Evolutionary conservation across 2,329 filamentous ascomycete species (phyloP).

Genomic region (Ophiocordyceps camponoti-floridani): DNA sequence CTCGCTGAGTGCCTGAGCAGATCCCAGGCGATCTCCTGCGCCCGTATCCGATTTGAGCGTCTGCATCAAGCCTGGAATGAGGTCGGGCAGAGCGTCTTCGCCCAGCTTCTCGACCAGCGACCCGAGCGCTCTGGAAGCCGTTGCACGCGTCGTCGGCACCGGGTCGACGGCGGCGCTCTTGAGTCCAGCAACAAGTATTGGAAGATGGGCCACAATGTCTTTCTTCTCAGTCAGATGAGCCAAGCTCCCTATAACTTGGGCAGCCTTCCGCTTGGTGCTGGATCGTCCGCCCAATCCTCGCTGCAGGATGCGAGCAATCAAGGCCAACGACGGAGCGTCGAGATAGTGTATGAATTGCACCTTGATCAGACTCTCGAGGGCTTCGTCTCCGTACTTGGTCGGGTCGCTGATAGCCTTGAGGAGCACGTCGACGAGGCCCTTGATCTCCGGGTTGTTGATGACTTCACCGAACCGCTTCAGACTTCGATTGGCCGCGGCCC

Average conservation of each 20-base stretch:
- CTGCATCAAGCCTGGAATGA: slow-evolving; percentile 94
- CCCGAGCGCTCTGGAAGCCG: slow-evolving; percentile 85
- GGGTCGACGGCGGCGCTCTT: slow-evolving; percentile 84
- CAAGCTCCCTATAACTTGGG: slow-evolving; percentile 94
- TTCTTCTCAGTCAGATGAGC: slow-evolving; percentile 94
- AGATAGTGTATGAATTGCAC: slow-evolving; percentile 97
- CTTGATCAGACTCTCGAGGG: slow-evolving; percentile 85
- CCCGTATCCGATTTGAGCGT: slow-evolving; percentile 95
- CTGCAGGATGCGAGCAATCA: slow-evolving; percentile 90
- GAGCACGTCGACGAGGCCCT: slow-evolving; percentile 74
- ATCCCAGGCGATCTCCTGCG: slow-evolving; percentile 87
- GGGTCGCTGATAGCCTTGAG: slow-evolving; percentile 95
- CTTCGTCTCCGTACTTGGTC: slow-evolving; percentile 91
- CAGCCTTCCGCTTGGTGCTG: slow-evolving; percentile 86
- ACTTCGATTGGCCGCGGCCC: slow-evolving; percentile 80
- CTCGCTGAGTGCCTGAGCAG: slow-evolving; percentile 88
- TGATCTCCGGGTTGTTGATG: slow-evolving; percentile 94
- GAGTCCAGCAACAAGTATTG: slow-evolving; percentile 79
- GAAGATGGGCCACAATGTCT: slow-evolving; percentile 78
- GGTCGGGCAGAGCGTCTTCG: slow-evolving; percentile 88
- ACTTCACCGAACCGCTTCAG: slow-evolving; percentile 97
- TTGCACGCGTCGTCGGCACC: slow-evolving; percentile 88
- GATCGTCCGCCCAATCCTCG: slow-evolving; percentile 82
- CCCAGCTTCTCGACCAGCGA: slow-evolving; percentile 97
- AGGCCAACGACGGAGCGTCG: slow-evolving; percentile 86